Evolutionary conservation across 805 yeast genomes (phyloP).

Genomic region (Naumovozyma baii): DNA sequence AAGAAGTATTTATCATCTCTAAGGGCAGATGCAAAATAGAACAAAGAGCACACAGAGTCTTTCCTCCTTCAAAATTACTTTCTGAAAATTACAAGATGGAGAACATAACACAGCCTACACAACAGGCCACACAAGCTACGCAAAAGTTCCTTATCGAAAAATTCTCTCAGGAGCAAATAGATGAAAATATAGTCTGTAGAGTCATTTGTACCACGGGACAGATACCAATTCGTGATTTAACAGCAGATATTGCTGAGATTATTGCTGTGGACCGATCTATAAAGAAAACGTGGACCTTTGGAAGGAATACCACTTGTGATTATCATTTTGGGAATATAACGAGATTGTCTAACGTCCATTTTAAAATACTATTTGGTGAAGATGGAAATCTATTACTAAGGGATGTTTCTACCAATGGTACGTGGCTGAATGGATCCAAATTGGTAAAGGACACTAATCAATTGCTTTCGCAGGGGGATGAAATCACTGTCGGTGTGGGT

Average conservation of each 20-base stretch:
- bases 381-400: constrained; percentile 39
- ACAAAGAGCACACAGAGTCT: too few species aligned
- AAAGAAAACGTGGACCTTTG: constrained; percentile 54
- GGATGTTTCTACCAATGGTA: constrained; percentile 87
- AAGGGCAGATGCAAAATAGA: too few species aligned
- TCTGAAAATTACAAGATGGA: too few species aligned
- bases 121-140: constrained; percentile 36
- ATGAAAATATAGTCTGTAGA: constrained; percentile 40
- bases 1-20: too few species aligned
- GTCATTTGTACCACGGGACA: constrained; percentile 54
- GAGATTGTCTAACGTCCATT: constrained; percentile 66
- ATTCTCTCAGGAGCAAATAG: constrained; percentile 32
- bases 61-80: too few species aligned
- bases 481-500: constrained; percentile 82
- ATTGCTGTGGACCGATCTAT: constrained; percentile 17
- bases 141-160: constrained; percentile 29
- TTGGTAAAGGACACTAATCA: constrained; percentile 71
- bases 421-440: constrained; percentile 67
- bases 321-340: constrained; percentile 52
- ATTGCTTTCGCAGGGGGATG: constrained; percentile 85
- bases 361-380: constrained; percentile 56
- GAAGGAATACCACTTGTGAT: constrained; percentile 53
- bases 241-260: constrained; percentile 28
- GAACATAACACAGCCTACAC: constrained; percentile 34
- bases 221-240: constrained; percentile 38